Conservation (phyloP, 2,329 filamentous ascomycete species). For the Apiospora aurea region DNA sequence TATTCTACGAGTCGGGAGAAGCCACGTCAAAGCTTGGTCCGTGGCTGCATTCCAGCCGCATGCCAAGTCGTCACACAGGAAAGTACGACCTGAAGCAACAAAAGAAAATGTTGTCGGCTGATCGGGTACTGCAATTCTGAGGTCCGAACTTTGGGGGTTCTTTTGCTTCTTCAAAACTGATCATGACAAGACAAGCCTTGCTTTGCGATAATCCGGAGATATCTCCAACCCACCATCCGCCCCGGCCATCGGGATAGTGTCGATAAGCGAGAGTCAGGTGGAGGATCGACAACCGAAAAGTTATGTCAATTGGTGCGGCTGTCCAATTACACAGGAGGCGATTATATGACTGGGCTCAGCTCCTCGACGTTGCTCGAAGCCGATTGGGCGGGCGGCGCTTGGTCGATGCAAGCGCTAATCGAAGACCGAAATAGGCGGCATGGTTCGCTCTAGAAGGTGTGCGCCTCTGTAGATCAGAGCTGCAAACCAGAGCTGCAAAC, state of each 20-base stretch:
- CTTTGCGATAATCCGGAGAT: neutral
- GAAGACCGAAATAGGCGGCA: neutral
- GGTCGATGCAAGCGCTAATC: neutral
- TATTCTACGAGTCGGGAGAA: neutral
- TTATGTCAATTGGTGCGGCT: neutral
- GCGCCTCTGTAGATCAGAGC: neutral
- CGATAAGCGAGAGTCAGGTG: slow-evolving; percentile 1
- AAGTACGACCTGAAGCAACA: neutral
- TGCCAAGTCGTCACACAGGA: neutral
- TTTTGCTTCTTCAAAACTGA: neutral
- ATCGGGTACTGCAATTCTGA: neutral
- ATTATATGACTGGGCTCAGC: neutral
- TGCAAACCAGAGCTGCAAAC: neutral
- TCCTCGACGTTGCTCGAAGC: neutral
- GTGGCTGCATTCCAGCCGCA: slow-evolving; percentile 8
- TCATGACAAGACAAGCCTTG: neutral
- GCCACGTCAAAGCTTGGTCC: slow-evolving; percentile 1
- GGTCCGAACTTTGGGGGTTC: too few relatives aligned
- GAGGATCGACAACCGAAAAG: neutral
- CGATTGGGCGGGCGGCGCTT: neutral
- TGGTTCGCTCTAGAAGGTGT: neutral
- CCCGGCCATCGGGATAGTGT: neutral
- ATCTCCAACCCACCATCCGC: neutral
- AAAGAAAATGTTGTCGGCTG: neutral
- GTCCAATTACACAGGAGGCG: neutral